These are phyloP conservation scores for Fusarium avenaceum DNA, from an alignment of 2,329 filamentous ascomycete genomes.

Conservation along the genomic window DNA sequence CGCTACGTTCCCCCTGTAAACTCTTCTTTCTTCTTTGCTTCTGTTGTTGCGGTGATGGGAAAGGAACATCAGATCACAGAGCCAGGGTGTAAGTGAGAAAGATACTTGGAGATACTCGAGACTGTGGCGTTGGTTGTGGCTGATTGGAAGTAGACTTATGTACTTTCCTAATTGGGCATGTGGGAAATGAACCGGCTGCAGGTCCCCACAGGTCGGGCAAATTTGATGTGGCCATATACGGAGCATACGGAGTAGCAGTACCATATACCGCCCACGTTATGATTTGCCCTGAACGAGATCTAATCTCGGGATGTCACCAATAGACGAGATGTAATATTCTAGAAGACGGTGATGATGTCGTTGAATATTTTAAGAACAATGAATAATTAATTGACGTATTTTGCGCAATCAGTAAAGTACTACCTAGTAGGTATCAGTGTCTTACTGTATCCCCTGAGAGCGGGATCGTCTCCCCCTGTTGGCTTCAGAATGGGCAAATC, in stretches of 20 bases:
- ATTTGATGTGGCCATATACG: constrained; percentile 29
- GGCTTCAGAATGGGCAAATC: constrained; percentile 10
- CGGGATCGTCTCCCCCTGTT: constrained; percentile 18
- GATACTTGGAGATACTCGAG: constrained; percentile 26
- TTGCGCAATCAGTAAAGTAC: background rate
- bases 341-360: constrained; percentile 13
- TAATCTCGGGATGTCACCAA: constrained; percentile 36
- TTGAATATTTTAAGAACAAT: too few relatives aligned
- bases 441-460: constrained; percentile 14
- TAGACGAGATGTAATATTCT: constrained; percentile 21
- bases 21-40: constrained; percentile 5
- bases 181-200: constrained; percentile 40
- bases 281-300: constrained; percentile 11
- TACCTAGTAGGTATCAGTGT: background rate
- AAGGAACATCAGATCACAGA: constrained; percentile 28
- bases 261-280: constrained; percentile 17
- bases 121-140: background rate
- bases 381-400: background rate
- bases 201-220: constrained; percentile 13
- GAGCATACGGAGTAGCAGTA: too few relatives aligned
- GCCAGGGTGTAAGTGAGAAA: constrained; percentile 34
- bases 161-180: constrained; percentile 40
- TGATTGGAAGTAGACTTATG: constrained; percentile 16
- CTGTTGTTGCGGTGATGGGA: constrained; percentile 41
- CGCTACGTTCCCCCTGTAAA: constrained; percentile 3